Conservation (phyloP, 176 grass and related monocot genomes). For the Echinochloa phyllopogon region DNA sequence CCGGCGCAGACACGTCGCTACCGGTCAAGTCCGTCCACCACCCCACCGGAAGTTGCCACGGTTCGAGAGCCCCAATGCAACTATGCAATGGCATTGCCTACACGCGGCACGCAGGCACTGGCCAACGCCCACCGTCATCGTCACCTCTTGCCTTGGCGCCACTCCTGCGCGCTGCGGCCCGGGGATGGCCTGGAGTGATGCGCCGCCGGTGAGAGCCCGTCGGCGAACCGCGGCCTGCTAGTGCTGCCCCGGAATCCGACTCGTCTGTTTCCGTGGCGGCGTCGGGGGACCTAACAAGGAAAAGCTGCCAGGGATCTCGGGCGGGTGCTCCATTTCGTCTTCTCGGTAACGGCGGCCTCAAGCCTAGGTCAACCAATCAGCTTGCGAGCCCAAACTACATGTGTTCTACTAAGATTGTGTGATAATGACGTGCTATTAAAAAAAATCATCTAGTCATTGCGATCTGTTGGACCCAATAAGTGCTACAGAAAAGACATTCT, state of each 20-base stretch:
- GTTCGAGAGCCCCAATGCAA: slow-evolving; percentile 36
- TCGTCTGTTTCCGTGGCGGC: not conserved
- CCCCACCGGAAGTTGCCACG: not conserved
- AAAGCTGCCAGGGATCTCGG: not conserved
- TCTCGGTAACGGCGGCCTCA: not conserved
- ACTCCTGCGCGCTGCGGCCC: not conserved
- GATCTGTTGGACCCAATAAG: not conserved
- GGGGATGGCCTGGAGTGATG: not conserved
- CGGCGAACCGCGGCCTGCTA: not conserved
- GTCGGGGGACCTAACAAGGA: too few relatives aligned
- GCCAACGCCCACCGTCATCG: too few relatives aligned
- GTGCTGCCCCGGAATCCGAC: not conserved
- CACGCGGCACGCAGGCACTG: not conserved
- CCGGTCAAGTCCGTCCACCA: not conserved
- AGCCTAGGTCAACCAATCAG: not conserved
- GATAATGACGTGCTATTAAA: not conserved
- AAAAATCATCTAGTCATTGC: too few relatives aligned
- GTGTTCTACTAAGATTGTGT: not conserved
- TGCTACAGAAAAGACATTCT: slow-evolving; percentile 37
- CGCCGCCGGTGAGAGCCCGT: slow-evolving; percentile 20
- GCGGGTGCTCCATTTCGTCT: not conserved
- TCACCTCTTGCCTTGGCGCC: not conserved
- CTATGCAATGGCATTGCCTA: not conserved
- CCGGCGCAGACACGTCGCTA: not conserved
- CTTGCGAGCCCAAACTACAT: not conserved